Conservation (phyloP, 805 yeast genomes). For the Zygoascus flipseniorum region DNA sequence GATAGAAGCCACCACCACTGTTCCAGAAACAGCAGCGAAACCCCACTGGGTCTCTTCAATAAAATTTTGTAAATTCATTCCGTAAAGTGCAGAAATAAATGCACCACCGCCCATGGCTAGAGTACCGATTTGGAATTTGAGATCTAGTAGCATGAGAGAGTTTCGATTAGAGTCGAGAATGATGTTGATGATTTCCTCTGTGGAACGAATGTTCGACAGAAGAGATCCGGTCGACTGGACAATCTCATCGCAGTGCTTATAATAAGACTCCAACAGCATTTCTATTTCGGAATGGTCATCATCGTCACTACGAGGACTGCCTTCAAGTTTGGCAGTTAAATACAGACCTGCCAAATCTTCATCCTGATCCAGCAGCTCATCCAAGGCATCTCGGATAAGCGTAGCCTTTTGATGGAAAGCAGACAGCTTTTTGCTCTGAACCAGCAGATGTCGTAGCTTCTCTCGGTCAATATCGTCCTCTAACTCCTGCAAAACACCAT, state of each 20-base stretch:
- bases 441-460: conserved; percentile 65
- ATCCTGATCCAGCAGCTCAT: conserved; percentile 79
- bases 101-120: conserved; percentile 74
- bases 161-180: conserved; percentile 90
- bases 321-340: conserved; percentile 49
- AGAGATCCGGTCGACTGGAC: conserved; percentile 80
- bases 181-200: conserved; percentile 92
- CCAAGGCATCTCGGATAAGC: conserved; percentile 73
- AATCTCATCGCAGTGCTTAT: conserved; percentile 84
- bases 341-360: conserved; percentile 78
- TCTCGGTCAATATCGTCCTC: conserved; percentile 78
- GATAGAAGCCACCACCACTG: conserved; percentile 37
- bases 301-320: conserved; percentile 35
- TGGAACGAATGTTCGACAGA: conserved; percentile 75
- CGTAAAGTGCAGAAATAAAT: conserved; percentile 79
- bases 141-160: conserved; percentile 79
- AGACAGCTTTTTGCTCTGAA: conserved; percentile 76
- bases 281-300: conserved; percentile 77
- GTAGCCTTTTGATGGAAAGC: conserved; percentile 79
- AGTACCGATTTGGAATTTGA: conserved; percentile 75
- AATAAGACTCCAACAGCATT: conserved; percentile 81
- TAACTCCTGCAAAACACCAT: conserved; percentile 63
- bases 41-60: conserved; percentile 78
- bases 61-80: conserved; percentile 92
- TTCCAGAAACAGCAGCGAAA: conserved; percentile 42